Conservation (phyloP, 2,329 filamentous ascomycete species). For the Scedosporium aurantiacum region DNA sequence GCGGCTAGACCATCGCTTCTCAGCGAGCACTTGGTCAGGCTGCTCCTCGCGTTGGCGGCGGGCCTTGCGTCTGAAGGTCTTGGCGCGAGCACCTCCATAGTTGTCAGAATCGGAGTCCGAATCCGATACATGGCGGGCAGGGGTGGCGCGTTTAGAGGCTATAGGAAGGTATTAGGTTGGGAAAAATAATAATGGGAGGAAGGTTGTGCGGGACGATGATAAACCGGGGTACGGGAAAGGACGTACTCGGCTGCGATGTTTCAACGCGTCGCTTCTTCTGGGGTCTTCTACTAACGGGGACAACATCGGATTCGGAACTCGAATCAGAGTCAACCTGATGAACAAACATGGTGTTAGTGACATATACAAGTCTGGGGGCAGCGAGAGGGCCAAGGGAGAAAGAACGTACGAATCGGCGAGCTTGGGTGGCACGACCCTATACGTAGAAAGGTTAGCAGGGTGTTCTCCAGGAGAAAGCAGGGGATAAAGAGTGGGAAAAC, state of each 20-base stretch:
- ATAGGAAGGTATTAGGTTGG: conserved; percentile 3
- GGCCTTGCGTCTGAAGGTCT: conserved; percentile 63
- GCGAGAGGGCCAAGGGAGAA: conserved; percentile 4
- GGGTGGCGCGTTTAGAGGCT: conserved; percentile 53
- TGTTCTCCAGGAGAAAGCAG: conserved; percentile 2
- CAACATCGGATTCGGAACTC: conserved; percentile 50
- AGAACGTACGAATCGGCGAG: conserved; percentile 43
- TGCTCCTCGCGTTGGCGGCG: conserved; percentile 61
- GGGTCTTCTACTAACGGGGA: conserved; percentile 43
- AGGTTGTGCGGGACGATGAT: neutral
- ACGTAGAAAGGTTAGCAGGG: conserved; percentile 7
- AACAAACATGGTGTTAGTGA: neutral
- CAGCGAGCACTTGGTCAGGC: conserved; percentile 55
- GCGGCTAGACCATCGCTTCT: conserved; percentile 86
- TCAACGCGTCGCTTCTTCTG: conserved; percentile 60
- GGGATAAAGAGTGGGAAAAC: conserved; percentile 2
- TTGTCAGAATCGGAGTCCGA: conserved; percentile 64
- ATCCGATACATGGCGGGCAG: conserved; percentile 42
- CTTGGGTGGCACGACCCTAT: conserved; percentile 46
- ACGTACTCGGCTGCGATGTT: conserved; percentile 52
- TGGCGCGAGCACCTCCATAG: conserved; percentile 67
- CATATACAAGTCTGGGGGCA: neutral
- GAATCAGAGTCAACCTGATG: conserved; percentile 34
- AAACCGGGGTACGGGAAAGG: neutral
- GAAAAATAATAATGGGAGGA: conserved; percentile 11